These are phyloP conservation scores for Porpolomopsis calyptriformis DNA, from an alignment of 768 basidiomycete genomes.

Conservation along the genomic window DNA sequence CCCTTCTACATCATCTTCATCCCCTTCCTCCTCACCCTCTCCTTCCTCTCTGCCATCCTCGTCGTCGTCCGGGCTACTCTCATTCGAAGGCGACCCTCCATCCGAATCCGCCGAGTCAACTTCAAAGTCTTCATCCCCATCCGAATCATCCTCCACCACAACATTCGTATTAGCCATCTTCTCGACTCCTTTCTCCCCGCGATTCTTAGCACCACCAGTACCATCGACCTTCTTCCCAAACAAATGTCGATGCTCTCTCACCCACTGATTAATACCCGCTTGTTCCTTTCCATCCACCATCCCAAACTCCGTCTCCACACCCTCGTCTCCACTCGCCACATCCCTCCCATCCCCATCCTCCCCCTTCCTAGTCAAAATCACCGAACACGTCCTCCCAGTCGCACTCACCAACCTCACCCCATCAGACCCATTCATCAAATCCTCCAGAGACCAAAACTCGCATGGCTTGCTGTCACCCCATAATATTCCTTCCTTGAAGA, in stretches of 20 bases:
- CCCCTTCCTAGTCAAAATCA: slow-evolving; percentile 37
- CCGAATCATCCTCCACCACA: slow-evolving; percentile 33
- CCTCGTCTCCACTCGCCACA: slow-evolving; percentile 33
- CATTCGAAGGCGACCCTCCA: slow-evolving; percentile 21
- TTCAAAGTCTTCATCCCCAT: slow-evolving; percentile 36
- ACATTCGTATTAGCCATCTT: slow-evolving; percentile 24
- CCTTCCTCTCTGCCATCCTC: slow-evolving; percentile 24
- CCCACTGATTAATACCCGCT: slow-evolving; percentile 57
- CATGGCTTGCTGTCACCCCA: slow-evolving; percentile 71
- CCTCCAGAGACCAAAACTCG: slow-evolving; percentile 60
- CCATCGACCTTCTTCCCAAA: slow-evolving; percentile 36
- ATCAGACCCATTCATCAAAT: slow-evolving; percentile 40
- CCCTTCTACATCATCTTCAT: slow-evolving; percentile 27
- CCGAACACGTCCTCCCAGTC: slow-evolving; percentile 57
- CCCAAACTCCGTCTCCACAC: slow-evolving; percentile 54
- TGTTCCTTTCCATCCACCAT: slow-evolving; percentile 66
- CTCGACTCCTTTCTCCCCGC: slow-evolving; percentile 2
- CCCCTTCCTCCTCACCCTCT: slow-evolving; percentile 23
- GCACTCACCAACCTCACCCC: slow-evolving; percentile 48
- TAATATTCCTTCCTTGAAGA: slow-evolving; percentile 54
- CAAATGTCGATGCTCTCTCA: slow-evolving; percentile 40
- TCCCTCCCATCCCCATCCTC: slow-evolving; percentile 27
- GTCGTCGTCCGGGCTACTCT: slow-evolving; percentile 16
- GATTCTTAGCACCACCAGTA: slow-evolving; percentile 7
- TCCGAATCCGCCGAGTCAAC: slow-evolving; percentile 27